phyloP scores from a whole-genome alignment of 2,329 filamentous ascomycete genomes.

The Sclerotinia minor region DNA sequence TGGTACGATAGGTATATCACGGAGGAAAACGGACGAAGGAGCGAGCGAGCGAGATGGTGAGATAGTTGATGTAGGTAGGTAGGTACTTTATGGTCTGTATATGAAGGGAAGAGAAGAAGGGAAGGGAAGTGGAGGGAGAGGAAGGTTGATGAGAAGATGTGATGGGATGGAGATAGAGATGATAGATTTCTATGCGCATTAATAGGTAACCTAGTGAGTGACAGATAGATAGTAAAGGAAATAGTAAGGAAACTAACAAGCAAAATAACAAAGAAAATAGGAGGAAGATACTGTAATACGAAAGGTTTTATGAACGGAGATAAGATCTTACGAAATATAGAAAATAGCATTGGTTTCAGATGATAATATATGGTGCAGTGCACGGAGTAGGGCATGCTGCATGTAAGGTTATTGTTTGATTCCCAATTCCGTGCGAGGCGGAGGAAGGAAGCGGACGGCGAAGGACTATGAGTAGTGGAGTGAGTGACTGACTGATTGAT shows the following conservation, averaged over 20 bases:
- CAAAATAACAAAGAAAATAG: background rate
- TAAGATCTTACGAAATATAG: no score
- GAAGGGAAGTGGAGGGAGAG: background rate
- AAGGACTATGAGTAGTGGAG: no score
- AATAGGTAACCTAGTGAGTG: no score
- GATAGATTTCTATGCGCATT: background rate
- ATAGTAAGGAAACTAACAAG: background rate
- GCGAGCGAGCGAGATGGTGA: no score
- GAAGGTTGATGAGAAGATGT: background rate
- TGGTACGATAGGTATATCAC: no score
- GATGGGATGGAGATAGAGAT: no score
- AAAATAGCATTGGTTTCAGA: background rate
- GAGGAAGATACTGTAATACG: background rate
- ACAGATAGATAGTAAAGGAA: background rate
- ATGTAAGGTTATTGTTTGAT: background rate
- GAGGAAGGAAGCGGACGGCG: background rate
- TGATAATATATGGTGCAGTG: no score
- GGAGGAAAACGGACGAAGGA: no score
- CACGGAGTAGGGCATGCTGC: no score
- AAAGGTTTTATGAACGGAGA: background rate
- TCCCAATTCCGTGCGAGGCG: background rate
- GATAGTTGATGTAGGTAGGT: no score
- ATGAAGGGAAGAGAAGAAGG: background rate
- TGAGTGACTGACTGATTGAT: background rate
- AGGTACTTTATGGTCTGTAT: no score